Conservation (phyloP, 768 basidiomycete species). For the Xerocomellus amylosporus region DNA sequence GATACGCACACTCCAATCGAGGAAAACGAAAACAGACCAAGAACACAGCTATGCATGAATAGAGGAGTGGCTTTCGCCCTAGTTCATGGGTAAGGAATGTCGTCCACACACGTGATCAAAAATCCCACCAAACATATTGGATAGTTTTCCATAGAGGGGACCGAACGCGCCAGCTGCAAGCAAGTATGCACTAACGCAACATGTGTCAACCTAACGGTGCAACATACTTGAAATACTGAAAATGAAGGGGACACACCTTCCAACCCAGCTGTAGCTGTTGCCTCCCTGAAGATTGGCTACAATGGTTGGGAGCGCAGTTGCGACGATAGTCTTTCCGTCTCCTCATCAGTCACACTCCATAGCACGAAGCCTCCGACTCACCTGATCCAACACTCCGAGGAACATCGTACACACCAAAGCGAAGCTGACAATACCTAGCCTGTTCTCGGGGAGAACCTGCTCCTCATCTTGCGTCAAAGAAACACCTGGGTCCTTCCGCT, state of each 20-base stretch:
- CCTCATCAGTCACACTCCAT: not conserved
- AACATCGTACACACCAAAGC: slow-evolving; percentile 28
- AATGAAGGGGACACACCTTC: slow-evolving; percentile 39
- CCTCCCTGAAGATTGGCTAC: slow-evolving; percentile 59
- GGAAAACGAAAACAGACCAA: slow-evolving; percentile 42
- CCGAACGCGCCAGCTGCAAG: slow-evolving; percentile 63
- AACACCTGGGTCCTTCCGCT: slow-evolving; percentile 34
- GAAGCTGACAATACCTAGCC: slow-evolving; percentile 21
- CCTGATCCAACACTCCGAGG: slow-evolving; percentile 55
- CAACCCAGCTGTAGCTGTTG: slow-evolving; percentile 67
- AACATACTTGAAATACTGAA: slow-evolving; percentile 1
- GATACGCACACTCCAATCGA: not conserved
- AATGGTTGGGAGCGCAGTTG: slow-evolving; percentile 71
- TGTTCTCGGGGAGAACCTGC: slow-evolving; percentile 44
- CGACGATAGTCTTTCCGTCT: slow-evolving; percentile 51
- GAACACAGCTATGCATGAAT: slow-evolving; percentile 60
- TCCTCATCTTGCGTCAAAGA: slow-evolving; percentile 52
- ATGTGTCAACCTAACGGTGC: not conserved
- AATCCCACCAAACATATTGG: slow-evolving; percentile 46
- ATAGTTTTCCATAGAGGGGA: slow-evolving; percentile 76
- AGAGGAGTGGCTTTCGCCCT: slow-evolving; percentile 70
- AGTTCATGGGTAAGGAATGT: slow-evolving; percentile 1
- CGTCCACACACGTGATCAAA: not conserved
- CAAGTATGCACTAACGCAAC: slow-evolving; percentile 58
- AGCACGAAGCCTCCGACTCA: slow-evolving; percentile 15